Evolutionary conservation across 2,329 filamentous ascomycete species (phyloP).

Genomic region (Monilinia laxa): DNA sequence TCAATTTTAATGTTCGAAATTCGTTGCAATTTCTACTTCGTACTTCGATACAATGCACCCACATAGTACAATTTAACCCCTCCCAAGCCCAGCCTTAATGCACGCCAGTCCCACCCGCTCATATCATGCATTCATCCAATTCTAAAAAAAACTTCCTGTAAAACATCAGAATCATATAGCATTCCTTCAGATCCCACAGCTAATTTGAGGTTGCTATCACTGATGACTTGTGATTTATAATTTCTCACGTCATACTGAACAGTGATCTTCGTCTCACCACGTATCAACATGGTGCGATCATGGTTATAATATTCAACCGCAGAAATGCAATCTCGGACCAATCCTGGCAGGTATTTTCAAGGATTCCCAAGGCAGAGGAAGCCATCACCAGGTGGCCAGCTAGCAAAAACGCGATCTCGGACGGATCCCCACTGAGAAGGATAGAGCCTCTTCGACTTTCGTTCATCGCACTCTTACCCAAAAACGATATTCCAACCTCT

Average conservation of each 20-base stretch:
- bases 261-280: background rate
- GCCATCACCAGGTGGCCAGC: background rate
- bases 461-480: constrained; percentile 40
- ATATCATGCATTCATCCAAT: background rate
- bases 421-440: background rate
- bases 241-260: background rate
- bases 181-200: background rate
- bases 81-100: too few species aligned
- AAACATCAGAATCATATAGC: background rate
- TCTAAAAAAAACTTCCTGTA: background rate
- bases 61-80: too few species aligned
- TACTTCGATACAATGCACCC: too few species aligned
- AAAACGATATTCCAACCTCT: constrained; percentile 60
- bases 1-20: too few species aligned
- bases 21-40: too few species aligned
- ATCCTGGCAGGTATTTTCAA: background rate
- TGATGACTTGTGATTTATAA: background rate
- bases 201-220: too few species aligned
- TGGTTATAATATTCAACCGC: background rate
- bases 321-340: background rate
- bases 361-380: background rate
- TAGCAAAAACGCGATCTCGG: background rate
- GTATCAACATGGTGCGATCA: background rate
- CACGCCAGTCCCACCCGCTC: background rate
- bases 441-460: background rate